Percentiles rank a stretch among this genome's conserved stretches.
Evolutionary conservation across 352 stramenopile genomes (phyloP).

Genomic region (Pythium dissotocum): DNA sequence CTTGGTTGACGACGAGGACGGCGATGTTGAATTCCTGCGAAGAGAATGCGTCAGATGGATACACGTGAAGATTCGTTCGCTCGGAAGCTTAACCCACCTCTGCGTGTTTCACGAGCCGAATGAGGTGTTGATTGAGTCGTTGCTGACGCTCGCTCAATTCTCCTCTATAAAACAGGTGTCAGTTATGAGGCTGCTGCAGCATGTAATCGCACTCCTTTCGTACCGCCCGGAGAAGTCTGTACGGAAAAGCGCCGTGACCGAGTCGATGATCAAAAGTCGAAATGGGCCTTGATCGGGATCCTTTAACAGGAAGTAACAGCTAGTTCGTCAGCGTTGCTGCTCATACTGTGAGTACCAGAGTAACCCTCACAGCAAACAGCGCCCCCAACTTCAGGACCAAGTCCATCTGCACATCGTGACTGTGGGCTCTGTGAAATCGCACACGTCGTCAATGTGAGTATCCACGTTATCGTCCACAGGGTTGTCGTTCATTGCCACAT

Average conservation of each 20-base stretch:
- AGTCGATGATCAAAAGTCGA: conserved; percentile 79
- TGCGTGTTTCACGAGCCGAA: conserved; percentile 77
- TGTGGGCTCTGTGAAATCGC: conserved; percentile 64
- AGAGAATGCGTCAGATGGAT: neutral
- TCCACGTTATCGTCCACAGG: no score
- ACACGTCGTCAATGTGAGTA: neutral
- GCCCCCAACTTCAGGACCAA: conserved; percentile 75
- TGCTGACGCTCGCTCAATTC: conserved; percentile 91
- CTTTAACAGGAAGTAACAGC: conserved; percentile 20
- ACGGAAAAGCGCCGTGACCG: conserved; percentile 80
- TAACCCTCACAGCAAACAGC: conserved; percentile 80
- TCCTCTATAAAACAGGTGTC: conserved; percentile 27
- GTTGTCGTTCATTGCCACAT: neutral
- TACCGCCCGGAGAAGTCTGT: conserved; percentile 70
- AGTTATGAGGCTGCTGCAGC: neutral
- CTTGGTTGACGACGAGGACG: conserved; percentile 91
- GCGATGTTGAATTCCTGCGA: conserved; percentile 93
- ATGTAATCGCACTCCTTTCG: neutral
- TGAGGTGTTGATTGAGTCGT: conserved; percentile 88
- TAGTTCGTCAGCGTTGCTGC: no score
- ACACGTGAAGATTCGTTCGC: no score
- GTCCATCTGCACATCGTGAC: conserved; percentile 88
- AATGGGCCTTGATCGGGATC: conserved; percentile 53
- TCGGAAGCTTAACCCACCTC: conserved; percentile 44
- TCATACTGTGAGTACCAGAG: no score